These are phyloP conservation scores for Gossypium trilobum DNA, from an alignment of 441 rosid species.

Conservation along the genomic window DNA sequence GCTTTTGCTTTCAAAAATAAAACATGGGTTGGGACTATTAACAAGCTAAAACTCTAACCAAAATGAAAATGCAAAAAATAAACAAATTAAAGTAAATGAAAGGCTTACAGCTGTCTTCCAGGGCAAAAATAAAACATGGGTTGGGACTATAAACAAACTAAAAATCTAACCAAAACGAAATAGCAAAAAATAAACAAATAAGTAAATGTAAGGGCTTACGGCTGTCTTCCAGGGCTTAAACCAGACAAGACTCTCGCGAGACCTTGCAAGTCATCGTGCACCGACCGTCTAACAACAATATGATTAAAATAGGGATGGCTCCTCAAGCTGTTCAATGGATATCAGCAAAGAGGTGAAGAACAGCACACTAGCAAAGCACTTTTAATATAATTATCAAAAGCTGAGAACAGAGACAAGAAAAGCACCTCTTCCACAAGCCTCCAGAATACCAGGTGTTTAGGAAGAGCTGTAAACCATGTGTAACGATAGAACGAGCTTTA, in stretches of 20 bases:
- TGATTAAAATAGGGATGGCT: conserved; percentile 57
- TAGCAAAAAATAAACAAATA: background rate
- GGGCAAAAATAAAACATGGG: background rate
- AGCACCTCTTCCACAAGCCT: conserved; percentile 73
- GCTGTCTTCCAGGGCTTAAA: conserved; percentile 78
- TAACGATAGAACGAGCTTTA: conserved; percentile 41
- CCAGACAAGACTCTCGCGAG: conserved; percentile 68
- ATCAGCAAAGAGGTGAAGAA: conserved; percentile 10
- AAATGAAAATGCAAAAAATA: background rate
- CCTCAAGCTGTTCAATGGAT: conserved; percentile 52
- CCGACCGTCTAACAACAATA: conserved; percentile 48
- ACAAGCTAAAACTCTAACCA: background rate
- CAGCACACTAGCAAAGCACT: conserved; percentile 2
- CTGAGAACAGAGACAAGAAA: conserved; percentile 12
- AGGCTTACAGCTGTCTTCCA: no score
- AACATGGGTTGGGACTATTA: background rate
- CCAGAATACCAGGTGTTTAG: conserved; percentile 69
- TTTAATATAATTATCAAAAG: background rate
- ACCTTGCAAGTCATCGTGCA: conserved; percentile 41
- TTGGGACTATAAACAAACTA: background rate
- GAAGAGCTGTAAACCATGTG: conserved; percentile 57
- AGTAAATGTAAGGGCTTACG: conserved; percentile 38
- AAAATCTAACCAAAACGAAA: background rate
- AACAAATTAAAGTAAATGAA: no score
- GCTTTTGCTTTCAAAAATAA: background rate